A percentile compares a stretch with the other conserved stretches of the same genome.
Evolutionary conservation across 208 protist genomes (phyloP).

Genomic region (Tetramitus jugosus): DNA sequence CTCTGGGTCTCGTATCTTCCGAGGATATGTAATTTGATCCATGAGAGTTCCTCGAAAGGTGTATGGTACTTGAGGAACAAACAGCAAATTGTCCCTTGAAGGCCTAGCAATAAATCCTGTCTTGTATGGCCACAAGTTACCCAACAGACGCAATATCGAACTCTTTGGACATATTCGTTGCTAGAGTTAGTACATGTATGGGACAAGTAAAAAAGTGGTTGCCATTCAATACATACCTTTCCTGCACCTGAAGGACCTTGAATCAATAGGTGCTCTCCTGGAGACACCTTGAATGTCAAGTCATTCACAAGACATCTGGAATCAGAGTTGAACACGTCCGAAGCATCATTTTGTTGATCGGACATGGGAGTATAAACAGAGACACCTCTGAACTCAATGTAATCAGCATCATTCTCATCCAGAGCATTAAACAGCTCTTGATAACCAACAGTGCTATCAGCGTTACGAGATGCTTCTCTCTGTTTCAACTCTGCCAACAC

Average conservation of each 20-base stretch:
- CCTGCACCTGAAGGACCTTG: slow-evolving; percentile 74
- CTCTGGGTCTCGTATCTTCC: background rate
- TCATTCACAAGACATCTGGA: slow-evolving; percentile 52
- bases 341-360: background rate
- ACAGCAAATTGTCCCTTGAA: slow-evolving; percentile 30
- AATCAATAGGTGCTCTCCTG: slow-evolving; percentile 56
- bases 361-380: background rate
- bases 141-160: slow-evolving; percentile 56
- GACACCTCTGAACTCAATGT: slow-evolving; percentile 1
- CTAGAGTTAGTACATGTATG: too few relatives aligned
- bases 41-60: slow-evolving; percentile 25
- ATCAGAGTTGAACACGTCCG: background rate
- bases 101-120: slow-evolving; percentile 51
- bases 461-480: background rate
- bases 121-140: slow-evolving; percentile 56
- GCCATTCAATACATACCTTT: too few relatives aligned
- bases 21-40: slow-evolving; percentile 44
- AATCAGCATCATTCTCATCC: background rate
- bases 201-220: too few relatives aligned
- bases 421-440: background rate
- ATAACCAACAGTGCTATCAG: background rate
- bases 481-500: background rate
- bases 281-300: slow-evolving; percentile 51
- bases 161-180: slow-evolving; percentile 78
- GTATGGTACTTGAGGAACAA: slow-evolving; percentile 37